Evolutionary conservation across 768 basidiomycete species (phyloP).

Genomic region (Psilocybe tampanensis): DNA sequence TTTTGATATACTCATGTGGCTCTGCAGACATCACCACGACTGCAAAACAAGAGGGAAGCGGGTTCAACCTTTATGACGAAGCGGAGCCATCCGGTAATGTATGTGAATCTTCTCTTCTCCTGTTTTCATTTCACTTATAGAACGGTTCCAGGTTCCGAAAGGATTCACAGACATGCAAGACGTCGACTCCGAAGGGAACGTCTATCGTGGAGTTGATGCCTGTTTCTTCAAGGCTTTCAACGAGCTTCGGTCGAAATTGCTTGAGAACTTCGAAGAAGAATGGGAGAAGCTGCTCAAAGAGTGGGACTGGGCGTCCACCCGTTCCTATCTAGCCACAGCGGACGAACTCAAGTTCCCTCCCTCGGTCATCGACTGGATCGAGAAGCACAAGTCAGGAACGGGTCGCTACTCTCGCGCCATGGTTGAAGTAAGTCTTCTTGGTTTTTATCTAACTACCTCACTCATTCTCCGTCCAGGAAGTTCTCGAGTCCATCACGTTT

Average conservation of each 20-base stretch:
- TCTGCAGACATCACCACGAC: slow-evolving; percentile 8
- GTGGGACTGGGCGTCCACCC: slow-evolving; percentile 22
- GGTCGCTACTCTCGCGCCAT: slow-evolving; percentile 10
- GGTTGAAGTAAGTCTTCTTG: slow-evolving; percentile 8
- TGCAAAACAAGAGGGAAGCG: neutral
- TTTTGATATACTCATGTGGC: neutral
- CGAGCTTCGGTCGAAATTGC: slow-evolving; percentile 2
- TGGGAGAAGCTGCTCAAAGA: slow-evolving; percentile 25
- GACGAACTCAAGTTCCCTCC: slow-evolving; percentile 5
- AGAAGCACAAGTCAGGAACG: slow-evolving; percentile 13
- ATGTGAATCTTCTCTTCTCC: neutral
- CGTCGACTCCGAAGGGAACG: slow-evolving; percentile 1
- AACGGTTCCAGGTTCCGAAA: slow-evolving; percentile 1
- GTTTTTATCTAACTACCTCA: neutral
- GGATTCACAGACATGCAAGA: slow-evolving; percentile 11
- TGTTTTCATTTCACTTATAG: neutral
- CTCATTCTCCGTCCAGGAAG: slow-evolving; percentile 4
- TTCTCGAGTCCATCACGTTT: slow-evolving; percentile 15
- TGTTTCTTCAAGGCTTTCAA: slow-evolving; percentile 18
- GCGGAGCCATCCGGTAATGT: slow-evolving; percentile 1
- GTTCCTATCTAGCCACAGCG: slow-evolving; percentile 19
- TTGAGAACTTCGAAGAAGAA: slow-evolving; percentile 17
- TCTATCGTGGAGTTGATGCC: slow-evolving; percentile 12
- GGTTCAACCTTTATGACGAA: slow-evolving; percentile 14
- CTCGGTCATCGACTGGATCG: slow-evolving; percentile 18